phyloP scores from a whole-genome alignment of 1,139 yeast genomes.

The Taphrina communis region DNA sequence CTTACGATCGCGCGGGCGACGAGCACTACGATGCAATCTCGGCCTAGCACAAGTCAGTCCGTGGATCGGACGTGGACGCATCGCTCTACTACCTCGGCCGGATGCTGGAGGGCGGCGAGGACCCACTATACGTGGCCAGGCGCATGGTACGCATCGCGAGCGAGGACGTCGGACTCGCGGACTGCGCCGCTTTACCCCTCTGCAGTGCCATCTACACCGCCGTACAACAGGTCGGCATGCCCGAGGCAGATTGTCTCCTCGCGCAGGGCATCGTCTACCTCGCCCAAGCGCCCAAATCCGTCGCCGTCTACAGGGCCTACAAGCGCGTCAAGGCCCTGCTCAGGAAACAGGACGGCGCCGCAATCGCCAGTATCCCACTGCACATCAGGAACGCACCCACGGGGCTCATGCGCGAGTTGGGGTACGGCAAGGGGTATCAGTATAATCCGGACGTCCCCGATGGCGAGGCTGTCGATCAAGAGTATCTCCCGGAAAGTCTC shows the following conservation, averaged over 20 bases:
- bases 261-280: constrained; percentile 92
- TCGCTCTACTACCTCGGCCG: constrained; percentile 82
- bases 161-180: constrained; percentile 53
- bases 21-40: constrained; percentile 92
- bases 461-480: constrained; percentile 76
- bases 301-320: constrained; percentile 81
- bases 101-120: constrained; percentile 92
- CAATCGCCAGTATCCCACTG: constrained; percentile 69
- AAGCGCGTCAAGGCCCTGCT: constrained; percentile 66
- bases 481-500: constrained; percentile 65
- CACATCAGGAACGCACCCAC: constrained; percentile 96
- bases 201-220: constrained; percentile 87
- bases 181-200: constrained; percentile 82
- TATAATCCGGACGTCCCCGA: constrained; percentile 73
- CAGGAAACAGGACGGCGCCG: constrained; percentile 62
- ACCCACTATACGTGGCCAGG: constrained; percentile 87
- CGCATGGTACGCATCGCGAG: constrained; percentile 74
- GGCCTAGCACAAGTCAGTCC: constrained; percentile 77
- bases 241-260: constrained; percentile 87
- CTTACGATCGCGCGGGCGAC: constrained; percentile 88
- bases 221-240: constrained; percentile 91
- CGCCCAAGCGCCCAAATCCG: constrained; percentile 84
- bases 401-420: constrained; percentile 80
- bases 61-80: constrained; percentile 90
- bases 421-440: constrained; percentile 81